Evolutionary conservation across 768 basidiomycete genomes (phyloP), one percentile per base, ranked within the genome.

Genomic region (Mycena haematopus): DNA sequence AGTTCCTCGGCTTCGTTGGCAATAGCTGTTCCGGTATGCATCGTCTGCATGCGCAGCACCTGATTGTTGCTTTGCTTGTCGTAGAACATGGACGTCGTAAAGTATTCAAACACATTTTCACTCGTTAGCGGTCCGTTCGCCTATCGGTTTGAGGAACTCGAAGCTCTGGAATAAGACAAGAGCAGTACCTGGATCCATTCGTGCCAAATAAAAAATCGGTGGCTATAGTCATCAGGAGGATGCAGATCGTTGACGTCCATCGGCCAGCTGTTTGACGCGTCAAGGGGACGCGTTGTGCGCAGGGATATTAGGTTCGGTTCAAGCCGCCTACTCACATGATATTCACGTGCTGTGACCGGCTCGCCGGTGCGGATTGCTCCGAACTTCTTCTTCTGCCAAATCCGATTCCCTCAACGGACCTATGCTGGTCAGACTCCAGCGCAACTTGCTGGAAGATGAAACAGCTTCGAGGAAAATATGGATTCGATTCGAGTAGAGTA

Each of bases 11-110:
- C 87, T 73, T 95, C 95, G 67, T 95, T 90, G 9, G 82, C 78
- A 58, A 93, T 77, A 11, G 90, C 85, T 29, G 85, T 77, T n/a
- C 90, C 92, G 0, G 91, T 90, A 70, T 93, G 90, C 78, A 90
- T 89, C 0, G 92, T 95, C 75, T 96, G 95, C 95, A 96, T 96
- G 68, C 93, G 89, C 46, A 96, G 78, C 31, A 91, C 88, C 69
- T 95, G 92, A 74, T 96, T 96, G 75, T 90, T 95, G 77, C 91
- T 94, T 76, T 92, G 91, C 75, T 93, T 93, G 77, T 96, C 94
- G 73, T 94, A 96, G 79, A 95, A 96, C 86, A 94, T 94, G 29
- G 93, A 95, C 0, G 86, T 86, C 14, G 90, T 80, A 73, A 96
- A 96, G 79, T 96, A 96, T 58, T 95, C 93, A 65, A 96, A 88